A percentile compares a stretch with the other conserved stretches of the same genome.
These are phyloP conservation scores for Heliamphora pulchella DNA, from an alignment of 179 eudicot genomes.

Conservation along the genomic window DNA sequence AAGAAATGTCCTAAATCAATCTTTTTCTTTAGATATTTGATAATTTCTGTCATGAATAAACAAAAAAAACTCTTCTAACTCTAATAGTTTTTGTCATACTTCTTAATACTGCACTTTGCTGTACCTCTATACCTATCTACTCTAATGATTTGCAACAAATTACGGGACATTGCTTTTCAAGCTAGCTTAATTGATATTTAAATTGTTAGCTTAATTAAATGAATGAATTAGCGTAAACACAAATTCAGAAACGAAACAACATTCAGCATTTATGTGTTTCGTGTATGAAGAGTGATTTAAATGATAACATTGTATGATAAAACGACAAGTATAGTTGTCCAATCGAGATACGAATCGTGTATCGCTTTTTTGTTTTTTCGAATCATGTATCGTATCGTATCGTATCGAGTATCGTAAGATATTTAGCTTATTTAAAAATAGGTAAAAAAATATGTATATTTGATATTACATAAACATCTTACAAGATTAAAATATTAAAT, in stretches of 20 bases:
- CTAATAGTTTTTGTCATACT: background rate
- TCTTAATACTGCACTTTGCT: background rate
- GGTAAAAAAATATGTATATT: too few species aligned
- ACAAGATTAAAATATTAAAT: too few species aligned
- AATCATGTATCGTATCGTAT: too few species aligned
- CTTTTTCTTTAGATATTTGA: background rate
- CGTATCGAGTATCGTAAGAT: too few species aligned
- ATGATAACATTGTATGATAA: background rate
- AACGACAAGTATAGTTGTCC: background rate
- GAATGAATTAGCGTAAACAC: background rate
- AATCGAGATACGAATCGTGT: too few species aligned
- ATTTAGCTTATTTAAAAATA: too few species aligned
- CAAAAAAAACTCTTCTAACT: background rate
- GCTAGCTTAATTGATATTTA: background rate
- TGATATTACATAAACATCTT: too few species aligned
- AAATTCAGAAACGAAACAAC: background rate
- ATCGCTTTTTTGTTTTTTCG: too few species aligned
- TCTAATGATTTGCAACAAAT: background rate
- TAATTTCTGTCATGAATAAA: background rate
- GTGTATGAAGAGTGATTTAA: too few species aligned
- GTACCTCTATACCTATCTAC: background rate
- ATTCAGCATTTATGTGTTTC: too few species aligned
- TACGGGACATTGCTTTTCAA: background rate
- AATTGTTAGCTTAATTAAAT: background rate
- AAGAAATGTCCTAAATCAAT: conserved; percentile 6